Evolutionary conservation across 2,329 filamentous ascomycete species (phyloP).

Genomic region (Colletotrichum caudatum): DNA sequence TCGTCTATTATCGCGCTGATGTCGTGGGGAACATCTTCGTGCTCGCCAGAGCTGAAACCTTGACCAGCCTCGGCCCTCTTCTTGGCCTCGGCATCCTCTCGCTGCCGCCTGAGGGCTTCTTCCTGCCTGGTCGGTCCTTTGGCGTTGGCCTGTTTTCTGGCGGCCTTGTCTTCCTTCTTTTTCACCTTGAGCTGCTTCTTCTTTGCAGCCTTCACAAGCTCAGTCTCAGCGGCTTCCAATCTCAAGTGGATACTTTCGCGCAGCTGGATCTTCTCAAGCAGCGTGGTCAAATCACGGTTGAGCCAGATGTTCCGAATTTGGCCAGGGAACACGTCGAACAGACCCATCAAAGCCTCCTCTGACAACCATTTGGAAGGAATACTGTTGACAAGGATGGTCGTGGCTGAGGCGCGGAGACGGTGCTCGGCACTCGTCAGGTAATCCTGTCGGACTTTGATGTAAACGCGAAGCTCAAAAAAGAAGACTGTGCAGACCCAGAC

Average conservation of each 20-base stretch:
- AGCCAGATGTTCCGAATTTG: conserved; percentile 97
- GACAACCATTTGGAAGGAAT: conserved; percentile 94
- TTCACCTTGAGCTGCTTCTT: conserved; percentile 80
- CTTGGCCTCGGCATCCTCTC: conserved; percentile 63
- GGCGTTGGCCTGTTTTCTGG: conserved; percentile 64
- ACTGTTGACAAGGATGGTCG: conserved; percentile 91
- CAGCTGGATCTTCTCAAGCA: conserved; percentile 85
- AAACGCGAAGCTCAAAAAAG: conserved; percentile 86
- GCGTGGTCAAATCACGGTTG: conserved; percentile 86
- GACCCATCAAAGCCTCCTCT: conserved; percentile 80
- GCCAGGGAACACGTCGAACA: conserved; percentile 97
- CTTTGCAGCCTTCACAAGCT: conserved; percentile 83
- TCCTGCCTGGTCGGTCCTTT: conserved; percentile 65
- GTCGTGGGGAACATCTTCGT: conserved; percentile 66
- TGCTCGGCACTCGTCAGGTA: conserved; percentile 96
- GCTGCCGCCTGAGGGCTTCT: conserved; percentile 58
- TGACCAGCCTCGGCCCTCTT: conserved; percentile 61
- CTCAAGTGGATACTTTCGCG: conserved; percentile 77
- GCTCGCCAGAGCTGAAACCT: conserved; percentile 65
- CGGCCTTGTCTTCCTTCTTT: conserved; percentile 73
- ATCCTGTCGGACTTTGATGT: conserved; percentile 93
- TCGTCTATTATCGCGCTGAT: conserved; percentile 61
- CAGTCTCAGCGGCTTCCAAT: conserved; percentile 86
- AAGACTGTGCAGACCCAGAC: conserved; percentile 89
- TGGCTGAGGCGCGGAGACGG: conserved; percentile 91